Evolutionary conservation across 1,284 basidiomycete species (phyloP).

Genomic region (Fomes fomentarius): DNA sequence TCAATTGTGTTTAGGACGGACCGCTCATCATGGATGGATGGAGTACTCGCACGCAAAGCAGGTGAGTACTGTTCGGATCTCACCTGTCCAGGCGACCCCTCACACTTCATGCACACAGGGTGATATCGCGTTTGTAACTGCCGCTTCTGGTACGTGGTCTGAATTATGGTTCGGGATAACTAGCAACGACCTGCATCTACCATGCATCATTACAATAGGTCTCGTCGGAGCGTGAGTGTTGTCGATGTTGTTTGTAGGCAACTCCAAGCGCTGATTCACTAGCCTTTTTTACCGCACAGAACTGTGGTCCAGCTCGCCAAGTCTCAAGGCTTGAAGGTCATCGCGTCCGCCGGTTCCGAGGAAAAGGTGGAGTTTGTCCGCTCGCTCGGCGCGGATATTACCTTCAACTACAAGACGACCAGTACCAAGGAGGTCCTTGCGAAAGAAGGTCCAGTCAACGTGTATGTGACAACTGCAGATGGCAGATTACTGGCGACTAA

Average conservation of each 20-base stretch:
- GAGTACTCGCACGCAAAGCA: conserved; percentile 27
- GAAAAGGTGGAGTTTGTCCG: conserved; percentile 70
- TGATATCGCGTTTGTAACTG: conserved; percentile 29
- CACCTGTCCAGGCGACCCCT: background rate
- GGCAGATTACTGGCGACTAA: background rate
- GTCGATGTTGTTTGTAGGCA: background rate
- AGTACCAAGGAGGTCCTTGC: conserved; percentile 53
- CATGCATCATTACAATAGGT: no score
- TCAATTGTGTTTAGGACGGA: conserved; percentile 19
- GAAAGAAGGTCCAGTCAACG: conserved; percentile 56
- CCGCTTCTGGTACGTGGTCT: conserved; percentile 20
- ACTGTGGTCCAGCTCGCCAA: conserved; percentile 67
- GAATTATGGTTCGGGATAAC: background rate
- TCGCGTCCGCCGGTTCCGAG: conserved; percentile 72
- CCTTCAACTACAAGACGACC: conserved; percentile 73
- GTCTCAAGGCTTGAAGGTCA: conserved; percentile 63
- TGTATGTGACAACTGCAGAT: conserved; percentile 39
- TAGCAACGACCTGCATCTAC: background rate
- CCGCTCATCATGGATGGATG: conserved; percentile 30
- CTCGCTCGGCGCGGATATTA: conserved; percentile 65
- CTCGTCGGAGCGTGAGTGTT: conserved; percentile 25
- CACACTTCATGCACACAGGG: conserved; percentile 22
- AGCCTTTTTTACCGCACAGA: conserved; percentile 21
- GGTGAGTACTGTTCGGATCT: conserved; percentile 3
- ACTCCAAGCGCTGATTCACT: no score